Base-by-base conservation (phyloP, 164 flowering plant genomes). In the Buxus sempervirens region DNA sequence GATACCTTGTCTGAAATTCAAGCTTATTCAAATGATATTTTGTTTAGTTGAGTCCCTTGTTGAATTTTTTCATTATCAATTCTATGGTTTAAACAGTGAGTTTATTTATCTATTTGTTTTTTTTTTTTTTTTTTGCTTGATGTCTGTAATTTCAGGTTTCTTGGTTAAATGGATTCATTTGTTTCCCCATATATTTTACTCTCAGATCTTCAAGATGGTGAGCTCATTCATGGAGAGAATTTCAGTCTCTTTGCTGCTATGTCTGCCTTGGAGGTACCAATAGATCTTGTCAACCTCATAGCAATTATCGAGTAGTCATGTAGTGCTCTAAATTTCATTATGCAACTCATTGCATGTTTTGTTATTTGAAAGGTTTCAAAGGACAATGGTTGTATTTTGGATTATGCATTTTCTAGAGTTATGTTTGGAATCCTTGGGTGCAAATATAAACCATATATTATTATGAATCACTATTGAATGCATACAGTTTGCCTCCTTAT, bases 171-270 rank as follows among this genome's bases (percentile, higher is more conserved):
- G 60, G 18, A 51, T 45, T 45, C 45, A 56, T 62, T 28, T 42
- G 62, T 66, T 54, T 48, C 12, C 73, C 20, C 25, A 4, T 32
- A 49, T 58, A 51, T 66, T 72, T 32, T 62, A 19, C 36, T 75
- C 21, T 23, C 83, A 92, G 98, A 88, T 76, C 89, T 95, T 80
- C 78, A 57, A 67, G 92, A 85, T 54, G 99, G 96, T 41, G 98
- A 90, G 76, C 88, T 95, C 62, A 89, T 95, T 76, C 88, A 85
- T 77, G 99, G 96, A 53, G 96, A 93, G 36, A 90, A 90, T 83
- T 95, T 95, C 73, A 90, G 91, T 82, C 93, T 95, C 27, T 92
- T 83, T 77, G 94, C 99, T 64, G 97, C 99, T 70, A 95, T 95
- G 99, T 92, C 99, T 75, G 97, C 99, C 22, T 80, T 95, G 81